Percentiles rank a stretch among this genome's conserved stretches.
phyloP scores from a whole-genome alignment of 129 eudicot species.

The Centrapalus pauciflorus region DNA sequence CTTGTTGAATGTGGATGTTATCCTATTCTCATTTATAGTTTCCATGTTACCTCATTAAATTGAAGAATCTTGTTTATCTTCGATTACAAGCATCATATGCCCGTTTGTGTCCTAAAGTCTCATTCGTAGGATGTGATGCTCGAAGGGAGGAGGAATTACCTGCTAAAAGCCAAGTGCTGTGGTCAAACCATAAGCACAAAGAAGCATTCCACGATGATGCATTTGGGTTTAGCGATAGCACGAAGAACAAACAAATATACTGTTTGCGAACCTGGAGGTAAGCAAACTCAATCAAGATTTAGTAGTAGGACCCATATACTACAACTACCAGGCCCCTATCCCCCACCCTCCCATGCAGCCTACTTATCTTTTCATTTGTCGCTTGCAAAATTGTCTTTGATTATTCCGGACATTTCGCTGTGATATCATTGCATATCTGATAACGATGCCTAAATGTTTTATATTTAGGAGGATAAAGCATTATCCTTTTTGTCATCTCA shows the following conservation, averaged over 20 bases:
- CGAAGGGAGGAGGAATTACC: neutral
- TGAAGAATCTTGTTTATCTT: slow-evolving; percentile 3
- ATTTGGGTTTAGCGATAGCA: too few species aligned
- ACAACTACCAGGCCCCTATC: slow-evolving; percentile 1
- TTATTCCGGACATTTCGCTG: slow-evolving; percentile 4
- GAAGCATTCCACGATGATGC: too few species aligned
- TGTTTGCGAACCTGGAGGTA: too few species aligned
- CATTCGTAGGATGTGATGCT: neutral
- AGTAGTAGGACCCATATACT: slow-evolving; percentile 3
- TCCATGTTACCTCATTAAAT: neutral
- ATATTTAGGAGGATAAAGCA: neutral
- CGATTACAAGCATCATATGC: neutral
- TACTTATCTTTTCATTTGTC: neutral
- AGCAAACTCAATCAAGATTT: neutral
- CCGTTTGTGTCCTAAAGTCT: neutral
- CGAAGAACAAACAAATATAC: neutral
- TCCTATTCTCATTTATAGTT: slow-evolving; percentile 3
- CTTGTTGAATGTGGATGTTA: neutral
- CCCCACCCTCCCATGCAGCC: neutral
- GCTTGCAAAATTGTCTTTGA: neutral
- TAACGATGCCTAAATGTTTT: neutral
- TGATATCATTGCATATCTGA: slow-evolving; percentile 13
- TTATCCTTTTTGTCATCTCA: neutral
- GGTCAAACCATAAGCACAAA: too few species aligned
- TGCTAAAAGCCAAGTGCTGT: neutral